Percentiles rank a stretch among this genome's conserved stretches.
Evolutionary conservation across 352 stramenopile species (phyloP).

Genomic region (Phytophthora pseudosyringae): DNA sequence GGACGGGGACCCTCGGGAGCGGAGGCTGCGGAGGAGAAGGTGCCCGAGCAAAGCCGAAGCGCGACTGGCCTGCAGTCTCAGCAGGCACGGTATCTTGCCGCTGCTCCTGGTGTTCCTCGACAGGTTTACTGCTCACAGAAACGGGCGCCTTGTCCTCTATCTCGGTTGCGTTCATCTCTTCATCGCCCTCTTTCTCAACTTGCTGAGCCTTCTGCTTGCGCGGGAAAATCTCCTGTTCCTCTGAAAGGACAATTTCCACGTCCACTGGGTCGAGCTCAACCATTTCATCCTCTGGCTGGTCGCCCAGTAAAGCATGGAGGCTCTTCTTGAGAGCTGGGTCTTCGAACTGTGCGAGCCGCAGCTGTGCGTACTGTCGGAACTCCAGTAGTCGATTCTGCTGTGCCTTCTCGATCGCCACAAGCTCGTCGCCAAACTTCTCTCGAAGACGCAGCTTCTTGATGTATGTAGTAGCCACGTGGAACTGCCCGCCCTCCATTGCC

Average conservation of each 20-base stretch:
- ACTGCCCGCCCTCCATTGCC: slow-evolving; percentile 68
- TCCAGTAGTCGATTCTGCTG: slow-evolving; percentile 54
- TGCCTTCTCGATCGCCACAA: slow-evolving; percentile 63
- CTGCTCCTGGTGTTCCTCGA: slow-evolving; percentile 29
- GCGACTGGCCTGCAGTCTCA: slow-evolving; percentile 37
- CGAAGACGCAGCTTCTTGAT: slow-evolving; percentile 84
- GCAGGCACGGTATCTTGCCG: background rate
- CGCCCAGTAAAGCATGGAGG: slow-evolving; percentile 49
- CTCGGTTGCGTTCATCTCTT: slow-evolving; percentile 10
- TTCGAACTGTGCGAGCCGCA: slow-evolving; percentile 55
- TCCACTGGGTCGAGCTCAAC: slow-evolving; percentile 55
- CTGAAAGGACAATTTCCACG: slow-evolving; percentile 62
- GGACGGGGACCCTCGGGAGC: slow-evolving; percentile 7
- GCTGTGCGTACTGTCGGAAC: slow-evolving; percentile 66
- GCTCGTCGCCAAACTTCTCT: slow-evolving; percentile 61
- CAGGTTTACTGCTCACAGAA: slow-evolving; percentile 10
- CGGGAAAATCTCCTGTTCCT: slow-evolving; percentile 65
- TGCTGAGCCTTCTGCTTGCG: slow-evolving; percentile 39
- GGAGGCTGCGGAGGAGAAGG: slow-evolving; percentile 19
- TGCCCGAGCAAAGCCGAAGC: slow-evolving; percentile 65
- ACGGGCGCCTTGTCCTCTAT: slow-evolving; percentile 3
- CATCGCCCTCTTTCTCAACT: slow-evolving; percentile 19
- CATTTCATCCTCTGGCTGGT: slow-evolving; percentile 50
- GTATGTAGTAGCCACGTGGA: slow-evolving; percentile 78
- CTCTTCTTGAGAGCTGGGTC: slow-evolving; percentile 50